These are phyloP conservation scores for Boletus subparvulus DNA, from an alignment of 768 basidiomycete genomes.

Conservation along the genomic window DNA sequence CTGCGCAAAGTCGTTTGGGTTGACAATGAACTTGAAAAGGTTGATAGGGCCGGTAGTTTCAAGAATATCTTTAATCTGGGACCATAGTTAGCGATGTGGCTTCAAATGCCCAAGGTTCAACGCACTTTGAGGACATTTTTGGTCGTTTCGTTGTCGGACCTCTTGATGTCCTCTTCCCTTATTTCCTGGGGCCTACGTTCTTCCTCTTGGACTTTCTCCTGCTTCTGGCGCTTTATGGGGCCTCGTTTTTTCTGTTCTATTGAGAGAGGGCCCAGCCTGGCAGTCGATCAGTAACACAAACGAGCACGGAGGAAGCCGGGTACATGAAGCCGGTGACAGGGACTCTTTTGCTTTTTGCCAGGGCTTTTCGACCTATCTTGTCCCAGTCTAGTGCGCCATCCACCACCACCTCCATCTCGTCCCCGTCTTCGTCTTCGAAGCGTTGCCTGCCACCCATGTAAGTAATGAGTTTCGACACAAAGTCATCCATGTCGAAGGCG, in stretches of 20 bases:
- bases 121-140: slow-evolving; percentile 78
- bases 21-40: slow-evolving; percentile 83
- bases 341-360: slow-evolving; percentile 76
- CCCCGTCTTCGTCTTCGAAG: slow-evolving; percentile 47
- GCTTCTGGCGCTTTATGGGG: slow-evolving; percentile 56
- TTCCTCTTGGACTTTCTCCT: slow-evolving; percentile 71
- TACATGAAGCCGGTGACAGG: slow-evolving; percentile 90
- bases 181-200: slow-evolving; percentile 76
- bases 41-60: slow-evolving; percentile 56
- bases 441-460: slow-evolving; percentile 74
- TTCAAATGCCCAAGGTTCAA: neutral
- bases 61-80: slow-evolving; percentile 64
- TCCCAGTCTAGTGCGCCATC: slow-evolving; percentile 73
- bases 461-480: slow-evolving; percentile 67
- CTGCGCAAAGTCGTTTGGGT: slow-evolving; percentile 88
- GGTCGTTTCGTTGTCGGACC: slow-evolving; percentile 86
- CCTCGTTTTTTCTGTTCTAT: slow-evolving; percentile 81
- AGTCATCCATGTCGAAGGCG: slow-evolving; percentile 91
- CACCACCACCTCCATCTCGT: slow-evolving; percentile 53
- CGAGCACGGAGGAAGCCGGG: slow-evolving; percentile 23
- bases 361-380: slow-evolving; percentile 78
- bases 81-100: neutral
- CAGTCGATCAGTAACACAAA: slow-evolving; percentile 15
- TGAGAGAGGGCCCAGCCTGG: slow-evolving; percentile 88
- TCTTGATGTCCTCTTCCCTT: slow-evolving; percentile 76